Evolutionary conservation across 768 basidiomycete species (phyloP).

Genomic region (Phanerodontia chrysosporium): DNA sequence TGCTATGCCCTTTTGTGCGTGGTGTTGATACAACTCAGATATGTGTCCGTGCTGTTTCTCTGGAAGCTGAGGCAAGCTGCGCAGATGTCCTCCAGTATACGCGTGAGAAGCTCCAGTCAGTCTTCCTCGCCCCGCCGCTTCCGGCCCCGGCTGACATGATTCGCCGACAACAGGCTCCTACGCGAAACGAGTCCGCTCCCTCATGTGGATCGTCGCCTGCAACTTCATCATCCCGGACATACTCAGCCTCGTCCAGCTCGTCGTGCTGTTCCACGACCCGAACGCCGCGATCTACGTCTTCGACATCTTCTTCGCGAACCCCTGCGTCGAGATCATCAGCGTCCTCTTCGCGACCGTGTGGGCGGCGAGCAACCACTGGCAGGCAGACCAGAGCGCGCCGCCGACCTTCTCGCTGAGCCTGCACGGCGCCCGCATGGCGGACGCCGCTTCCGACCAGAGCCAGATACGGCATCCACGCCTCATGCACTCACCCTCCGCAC

Average conservation of each 20-base stretch:
- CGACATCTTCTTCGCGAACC: not conserved
- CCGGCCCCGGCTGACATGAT: not conserved
- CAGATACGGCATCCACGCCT: no score
- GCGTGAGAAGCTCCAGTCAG: not conserved
- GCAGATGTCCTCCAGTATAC: not conserved
- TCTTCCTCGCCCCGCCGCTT: not conserved
- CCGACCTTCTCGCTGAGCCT: no score
- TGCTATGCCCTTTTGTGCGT: no score
- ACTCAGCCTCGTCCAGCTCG: not conserved
- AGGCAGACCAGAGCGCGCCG: not conserved
- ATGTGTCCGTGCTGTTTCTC: conserved; percentile 2
- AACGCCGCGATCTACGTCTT: not conserved
- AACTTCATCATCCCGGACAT: conserved; percentile 9
- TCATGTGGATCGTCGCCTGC: conserved; percentile 3
- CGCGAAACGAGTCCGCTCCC: not conserved
- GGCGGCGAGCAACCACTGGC: not conserved
- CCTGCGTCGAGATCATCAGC: conserved; percentile 1
- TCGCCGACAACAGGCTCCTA: not conserved
- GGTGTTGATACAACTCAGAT: no score
- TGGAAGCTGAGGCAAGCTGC: not conserved
- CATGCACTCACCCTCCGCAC: no score
- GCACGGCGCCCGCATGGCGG: no score
- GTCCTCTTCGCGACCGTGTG: conserved; percentile 3
- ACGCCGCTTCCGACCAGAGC: no score
- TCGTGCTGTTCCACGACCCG: not conserved